Evolutionary conservation across 2,329 filamentous ascomycete genomes (phyloP), one percentile per base, ranked within the genome.

Genomic region (Phaeoacremonium minimum): DNA sequence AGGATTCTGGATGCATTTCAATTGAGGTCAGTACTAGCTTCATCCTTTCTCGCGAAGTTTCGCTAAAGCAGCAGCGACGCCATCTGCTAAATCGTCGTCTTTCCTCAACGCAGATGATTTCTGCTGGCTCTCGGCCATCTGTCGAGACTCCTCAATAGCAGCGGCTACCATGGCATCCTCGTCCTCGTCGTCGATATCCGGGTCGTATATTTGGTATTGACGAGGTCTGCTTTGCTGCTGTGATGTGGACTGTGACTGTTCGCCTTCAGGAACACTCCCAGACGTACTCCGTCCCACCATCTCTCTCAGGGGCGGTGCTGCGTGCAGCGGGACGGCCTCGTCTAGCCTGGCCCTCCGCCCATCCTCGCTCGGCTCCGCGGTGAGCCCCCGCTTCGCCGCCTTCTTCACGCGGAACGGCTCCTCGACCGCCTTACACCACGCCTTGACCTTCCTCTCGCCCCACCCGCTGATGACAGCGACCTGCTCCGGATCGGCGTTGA

Each of bases 361-460:
- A 18, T 44, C 48, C 33, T 53, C 57, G 31, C 44, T 50, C n/a
- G 46, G 41, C 16, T 45, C 49, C 38, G 46, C 46, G 15, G 9
- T n/a, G 30, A 50, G 41, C 18, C 47, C 53, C 37, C 61, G 51
- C 53, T 67, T 86, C n/a, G 74, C 77, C 3, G 85, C 77, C 51
- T 83, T 85, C 49, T 81, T 79, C 5, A 84, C 79, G 40, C 87
- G 69, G 50, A 97, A 96, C 1, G 88, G 87, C 60, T 95, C 89
- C 41, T 87, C 77, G 2, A 96, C 85, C 8, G 85, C 84, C 38
- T 71, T 75, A 47, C 76, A 83, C 91, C 91, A 97, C 40, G 80
- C 77, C 60, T 85, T 84, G 15, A 96, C 88, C 62, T 98, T 98
- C 66, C 87, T 89, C 61, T 94, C 87, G 20, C 93, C 93, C 90